Percentiles rank a stretch among this genome's conserved stretches.
Evolutionary conservation across 306 rosid genomes (phyloP).

Genomic region (Vigna trinervia): DNA sequence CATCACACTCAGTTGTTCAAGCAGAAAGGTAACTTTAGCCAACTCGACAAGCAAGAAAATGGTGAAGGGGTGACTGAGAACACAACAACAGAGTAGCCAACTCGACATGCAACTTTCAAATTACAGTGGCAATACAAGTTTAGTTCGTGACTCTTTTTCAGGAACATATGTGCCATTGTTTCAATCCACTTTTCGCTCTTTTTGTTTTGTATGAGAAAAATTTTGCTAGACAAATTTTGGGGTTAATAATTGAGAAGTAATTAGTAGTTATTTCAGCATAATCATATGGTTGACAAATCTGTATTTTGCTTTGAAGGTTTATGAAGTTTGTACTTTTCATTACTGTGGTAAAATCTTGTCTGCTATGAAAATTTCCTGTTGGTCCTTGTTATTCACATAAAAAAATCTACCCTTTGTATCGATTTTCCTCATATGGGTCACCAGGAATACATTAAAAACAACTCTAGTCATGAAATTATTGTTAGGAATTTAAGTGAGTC

Average conservation of each 20-base stretch:
- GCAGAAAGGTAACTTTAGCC: slow-evolving; percentile 92
- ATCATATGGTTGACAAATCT: slow-evolving; percentile 18
- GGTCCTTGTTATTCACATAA: not conserved
- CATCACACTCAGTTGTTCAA: slow-evolving; percentile 93
- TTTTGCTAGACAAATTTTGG: slow-evolving; percentile 36
- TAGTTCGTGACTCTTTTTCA: slow-evolving; percentile 22
- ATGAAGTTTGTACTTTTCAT: slow-evolving; percentile 14
- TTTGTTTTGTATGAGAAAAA: slow-evolving; percentile 16
- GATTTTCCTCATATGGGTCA: slow-evolving; percentile 16
- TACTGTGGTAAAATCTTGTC: not conserved
- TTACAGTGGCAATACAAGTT: slow-evolving; percentile 9
- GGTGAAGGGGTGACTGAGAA: slow-evolving; percentile 58
- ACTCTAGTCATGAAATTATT: not conserved
- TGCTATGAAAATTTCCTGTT: not conserved
- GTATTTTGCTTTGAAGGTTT: slow-evolving; percentile 42
- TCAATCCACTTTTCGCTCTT: slow-evolving; percentile 30
- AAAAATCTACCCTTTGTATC: not conserved
- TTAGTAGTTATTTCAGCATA: slow-evolving; percentile 33
- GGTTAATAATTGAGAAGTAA: slow-evolving; percentile 46
- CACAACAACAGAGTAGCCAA: slow-evolving; percentile 40
- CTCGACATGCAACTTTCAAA: slow-evolving; percentile 10
- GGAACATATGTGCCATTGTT: slow-evolving; percentile 36
- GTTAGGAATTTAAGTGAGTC: too few species aligned
- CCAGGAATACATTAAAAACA: not conserved
- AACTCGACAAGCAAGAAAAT: slow-evolving; percentile 65